These are phyloP conservation scores for Protea cynaroides DNA, from an alignment of 164 flowering plant genomes.

Conservation along the genomic window DNA sequence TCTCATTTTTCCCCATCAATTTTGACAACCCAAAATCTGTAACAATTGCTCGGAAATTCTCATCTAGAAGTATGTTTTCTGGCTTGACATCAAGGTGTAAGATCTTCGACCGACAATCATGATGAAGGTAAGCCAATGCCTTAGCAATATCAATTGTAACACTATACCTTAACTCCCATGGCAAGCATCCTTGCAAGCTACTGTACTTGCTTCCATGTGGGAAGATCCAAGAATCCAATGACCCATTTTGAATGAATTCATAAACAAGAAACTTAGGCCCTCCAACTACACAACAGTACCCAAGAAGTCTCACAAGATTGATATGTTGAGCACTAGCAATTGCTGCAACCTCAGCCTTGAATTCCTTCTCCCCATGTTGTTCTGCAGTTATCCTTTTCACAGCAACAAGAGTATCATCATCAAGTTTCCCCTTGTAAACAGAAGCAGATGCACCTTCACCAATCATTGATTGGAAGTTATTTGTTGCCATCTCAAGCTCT, in stretches of 20 bases:
- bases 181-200: slow-evolving; percentile 38
- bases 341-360: slow-evolving; percentile 75
- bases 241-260: slow-evolving; percentile 65
- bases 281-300: slow-evolving; percentile 41
- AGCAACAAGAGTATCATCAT: slow-evolving; percentile 70
- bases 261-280: slow-evolving; percentile 61
- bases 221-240: slow-evolving; percentile 82
- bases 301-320: slow-evolving; percentile 69
- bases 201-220: slow-evolving; percentile 12
- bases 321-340: slow-evolving; percentile 81
- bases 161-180: slow-evolving; percentile 62
- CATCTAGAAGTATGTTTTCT: slow-evolving; percentile 82
- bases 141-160: slow-evolving; percentile 78
- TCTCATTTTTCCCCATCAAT: slow-evolving; percentile 71
- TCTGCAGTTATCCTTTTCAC: slow-evolving; percentile 68
- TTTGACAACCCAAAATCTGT: slow-evolving; percentile 89
- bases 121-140: slow-evolving; percentile 75
- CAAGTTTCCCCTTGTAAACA: slow-evolving; percentile 73
- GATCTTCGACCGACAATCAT: slow-evolving; percentile 67
- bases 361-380: slow-evolving; percentile 67
- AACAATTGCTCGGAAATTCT: slow-evolving; percentile 49
- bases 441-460: slow-evolving; percentile 76
- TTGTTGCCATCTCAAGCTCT: slow-evolving; percentile 72
- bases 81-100: slow-evolving; percentile 93
- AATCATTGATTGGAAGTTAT: slow-evolving; percentile 46